These are phyloP conservation scores for Ophiostoma australiae DNA, from an alignment of 2,329 filamentous ascomycete species.

Conservation along the genomic window DNA sequence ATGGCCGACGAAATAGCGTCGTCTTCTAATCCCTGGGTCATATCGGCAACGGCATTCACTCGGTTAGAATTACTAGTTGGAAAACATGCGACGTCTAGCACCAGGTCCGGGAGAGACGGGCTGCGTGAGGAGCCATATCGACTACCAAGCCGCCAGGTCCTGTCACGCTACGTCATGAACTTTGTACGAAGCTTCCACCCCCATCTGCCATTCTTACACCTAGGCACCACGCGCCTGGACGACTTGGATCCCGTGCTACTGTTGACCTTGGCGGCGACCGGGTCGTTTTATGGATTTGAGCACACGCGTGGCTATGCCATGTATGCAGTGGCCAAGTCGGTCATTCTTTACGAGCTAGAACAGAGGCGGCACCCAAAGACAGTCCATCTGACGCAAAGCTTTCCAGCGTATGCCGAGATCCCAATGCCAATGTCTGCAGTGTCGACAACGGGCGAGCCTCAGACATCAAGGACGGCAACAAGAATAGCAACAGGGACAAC, in stretches of 20 bases:
- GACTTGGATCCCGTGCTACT: conserved; percentile 14
- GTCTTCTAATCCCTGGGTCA: background rate
- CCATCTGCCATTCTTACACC: conserved; percentile 17
- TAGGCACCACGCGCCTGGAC: conserved; percentile 13
- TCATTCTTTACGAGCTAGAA: conserved; percentile 1
- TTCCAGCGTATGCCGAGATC: background rate
- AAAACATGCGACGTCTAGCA: background rate
- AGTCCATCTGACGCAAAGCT: background rate
- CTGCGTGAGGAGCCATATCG: background rate
- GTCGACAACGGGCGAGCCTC: background rate
- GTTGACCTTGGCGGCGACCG: conserved; percentile 14
- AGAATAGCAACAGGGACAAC: too few relatives aligned
- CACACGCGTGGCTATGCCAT: conserved; percentile 15
- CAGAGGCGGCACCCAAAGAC: background rate
- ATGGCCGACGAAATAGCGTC: background rate
- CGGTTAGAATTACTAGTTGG: background rate
- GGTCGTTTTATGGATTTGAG: conserved; percentile 19
- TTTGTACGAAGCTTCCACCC: conserved; percentile 17
- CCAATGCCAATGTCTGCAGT: background rate
- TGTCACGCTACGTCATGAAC: background rate
- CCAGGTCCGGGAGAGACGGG: background rate
- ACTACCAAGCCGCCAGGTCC: background rate
- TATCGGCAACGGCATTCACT: background rate
- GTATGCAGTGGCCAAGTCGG: conserved; percentile 2
- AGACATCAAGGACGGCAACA: background rate